phyloP scores from a whole-genome alignment of 257 asterid genomes.

The Forsythia viridissima region DNA sequence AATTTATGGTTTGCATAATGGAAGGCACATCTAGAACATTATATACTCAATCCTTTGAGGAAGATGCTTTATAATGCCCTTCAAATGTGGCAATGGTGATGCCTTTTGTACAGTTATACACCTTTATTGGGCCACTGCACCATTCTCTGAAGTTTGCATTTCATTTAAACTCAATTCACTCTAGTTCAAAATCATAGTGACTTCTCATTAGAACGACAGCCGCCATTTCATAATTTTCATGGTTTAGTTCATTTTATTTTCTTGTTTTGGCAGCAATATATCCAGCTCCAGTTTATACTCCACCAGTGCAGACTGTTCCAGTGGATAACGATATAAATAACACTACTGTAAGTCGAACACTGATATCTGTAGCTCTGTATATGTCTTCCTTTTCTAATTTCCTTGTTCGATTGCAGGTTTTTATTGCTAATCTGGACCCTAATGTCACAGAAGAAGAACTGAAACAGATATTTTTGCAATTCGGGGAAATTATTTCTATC shows the following conservation, averaged over 20 bases:
- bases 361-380: constrained; percentile 9
- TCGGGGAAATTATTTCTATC: constrained; percentile 82
- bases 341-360: constrained; percentile 70
- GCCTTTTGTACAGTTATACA: constrained; percentile 1
- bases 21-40: constrained; percentile 4
- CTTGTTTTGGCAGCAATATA: constrained; percentile 59
- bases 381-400: constrained; percentile 18
- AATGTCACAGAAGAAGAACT: constrained; percentile 83
- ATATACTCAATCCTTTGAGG: neutral
- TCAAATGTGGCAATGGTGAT: constrained; percentile 10
- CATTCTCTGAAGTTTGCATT: neutral
- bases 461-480: constrained; percentile 72
- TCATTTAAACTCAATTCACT: constrained; percentile 18
- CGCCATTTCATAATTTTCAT: constrained; percentile 18
- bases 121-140: neutral
- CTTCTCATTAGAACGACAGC: neutral
- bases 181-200: constrained; percentile 1
- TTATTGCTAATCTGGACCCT: constrained; percentile 83
- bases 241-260: neutral
- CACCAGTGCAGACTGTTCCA: constrained; percentile 69
- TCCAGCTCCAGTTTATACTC: constrained; percentile 64
- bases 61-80: constrained; percentile 14
- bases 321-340: constrained; percentile 74
- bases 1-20: neutral
- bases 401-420: constrained; percentile 55